These are phyloP conservation scores for Colletotrichum cereale DNA, from an alignment of 2,329 filamentous ascomycete species.

Conservation along the genomic window DNA sequence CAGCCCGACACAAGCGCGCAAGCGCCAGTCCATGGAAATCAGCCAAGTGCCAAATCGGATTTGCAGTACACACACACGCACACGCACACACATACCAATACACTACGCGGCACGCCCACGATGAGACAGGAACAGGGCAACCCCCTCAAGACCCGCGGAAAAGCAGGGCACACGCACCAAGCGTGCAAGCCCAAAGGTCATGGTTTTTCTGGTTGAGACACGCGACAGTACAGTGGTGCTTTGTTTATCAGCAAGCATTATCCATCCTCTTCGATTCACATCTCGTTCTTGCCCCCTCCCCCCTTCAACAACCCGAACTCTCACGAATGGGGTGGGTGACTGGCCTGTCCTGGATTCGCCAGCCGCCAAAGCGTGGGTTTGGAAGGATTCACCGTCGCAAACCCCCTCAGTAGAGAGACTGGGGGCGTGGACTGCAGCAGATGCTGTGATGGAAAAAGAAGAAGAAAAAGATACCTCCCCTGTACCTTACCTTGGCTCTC, in stretches of 20 bases:
- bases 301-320: background rate
- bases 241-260: background rate
- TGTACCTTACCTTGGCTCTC: constrained; percentile 24
- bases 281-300: background rate
- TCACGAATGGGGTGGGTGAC: background rate
- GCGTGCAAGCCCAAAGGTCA: background rate
- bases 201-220: background rate
- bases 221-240: background rate
- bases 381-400: background rate
- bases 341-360: background rate
- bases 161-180: constrained; percentile 3
- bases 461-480: constrained; percentile 13
- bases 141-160: background rate
- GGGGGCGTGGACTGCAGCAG: too few species aligned
- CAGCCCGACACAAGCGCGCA: background rate
- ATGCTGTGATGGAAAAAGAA: background rate
- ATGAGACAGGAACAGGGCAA: constrained; percentile 29
- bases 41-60: background rate
- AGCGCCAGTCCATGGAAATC: background rate
- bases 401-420: background rate
- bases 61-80: background rate
- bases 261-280: background rate
- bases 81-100: background rate
- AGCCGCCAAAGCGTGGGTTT: background rate
- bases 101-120: background rate